A percentile compares a stretch with the other conserved stretches of the same genome.
Conservation (phyloP, 2,329 filamentous ascomycete species). For the Colletotrichum trifolii region DNA sequence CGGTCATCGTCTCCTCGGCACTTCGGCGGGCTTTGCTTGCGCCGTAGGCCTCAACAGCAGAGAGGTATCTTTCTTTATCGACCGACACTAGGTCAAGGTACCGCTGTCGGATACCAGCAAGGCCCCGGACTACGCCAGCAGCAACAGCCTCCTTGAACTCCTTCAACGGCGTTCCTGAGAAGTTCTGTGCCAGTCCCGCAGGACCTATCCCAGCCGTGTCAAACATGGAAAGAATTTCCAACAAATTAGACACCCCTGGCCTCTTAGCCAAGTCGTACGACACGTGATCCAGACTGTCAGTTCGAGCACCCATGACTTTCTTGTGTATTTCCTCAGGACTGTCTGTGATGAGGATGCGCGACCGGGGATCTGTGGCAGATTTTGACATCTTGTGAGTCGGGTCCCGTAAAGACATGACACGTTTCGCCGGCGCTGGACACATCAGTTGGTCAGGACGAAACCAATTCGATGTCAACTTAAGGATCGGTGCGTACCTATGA, state of each 20-base stretch:
- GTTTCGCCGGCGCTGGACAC: conserved; percentile 75
- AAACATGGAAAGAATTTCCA: conserved; percentile 82
- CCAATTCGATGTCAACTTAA: no score
- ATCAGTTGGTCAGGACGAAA: not conserved
- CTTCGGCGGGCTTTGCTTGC: conserved; percentile 69
- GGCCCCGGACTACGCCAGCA: conserved; percentile 62
- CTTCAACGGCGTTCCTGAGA: conserved; percentile 50
- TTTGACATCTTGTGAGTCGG: conserved; percentile 95
- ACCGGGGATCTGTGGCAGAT: conserved; percentile 76
- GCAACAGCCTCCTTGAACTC: conserved; percentile 65
- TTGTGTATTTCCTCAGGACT: conserved; percentile 67
- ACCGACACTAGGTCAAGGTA: conserved; percentile 64
- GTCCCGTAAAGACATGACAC: conserved; percentile 88
- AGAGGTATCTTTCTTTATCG: conserved; percentile 63
- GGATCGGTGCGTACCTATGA: conserved; percentile 68
- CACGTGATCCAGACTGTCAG: conserved; percentile 75
- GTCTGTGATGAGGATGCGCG: conserved; percentile 87
- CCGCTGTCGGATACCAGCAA: conserved; percentile 65
- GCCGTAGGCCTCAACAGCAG: conserved; percentile 68
- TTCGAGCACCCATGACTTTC: conserved; percentile 80
- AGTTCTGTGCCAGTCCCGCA: conserved; percentile 52
- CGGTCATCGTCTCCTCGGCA: conserved; percentile 68
- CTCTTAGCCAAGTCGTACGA: conserved; percentile 76
- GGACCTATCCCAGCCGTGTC: conserved; percentile 56
- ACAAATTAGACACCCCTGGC: conserved; percentile 88